Evolutionary conservation across 2,329 filamentous ascomycete species (phyloP).

Genomic region (Trichoderma simmonsii): DNA sequence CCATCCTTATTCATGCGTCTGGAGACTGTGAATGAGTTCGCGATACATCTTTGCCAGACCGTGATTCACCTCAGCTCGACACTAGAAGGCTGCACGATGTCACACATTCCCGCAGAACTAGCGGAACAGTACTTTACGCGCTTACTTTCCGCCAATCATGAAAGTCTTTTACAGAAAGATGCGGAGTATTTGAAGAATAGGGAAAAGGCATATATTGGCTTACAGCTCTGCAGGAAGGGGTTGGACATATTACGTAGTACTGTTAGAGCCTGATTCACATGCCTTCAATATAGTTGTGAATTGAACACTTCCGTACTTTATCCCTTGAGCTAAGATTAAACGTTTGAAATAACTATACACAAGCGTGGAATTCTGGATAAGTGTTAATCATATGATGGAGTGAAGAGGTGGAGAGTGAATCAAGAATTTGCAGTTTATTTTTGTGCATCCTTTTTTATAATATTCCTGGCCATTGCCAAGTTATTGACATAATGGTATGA

Average conservation of each 20-base stretch:
- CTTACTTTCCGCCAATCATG: not conserved
- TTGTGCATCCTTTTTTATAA: not conserved
- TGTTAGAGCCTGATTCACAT: not conserved
- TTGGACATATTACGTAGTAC: not conserved
- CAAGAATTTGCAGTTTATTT: not conserved
- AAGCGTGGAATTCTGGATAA: fast-evolving
- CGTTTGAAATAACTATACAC: not conserved
- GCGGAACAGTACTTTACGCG: not conserved
- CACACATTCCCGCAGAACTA: not conserved
- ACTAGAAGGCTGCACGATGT: not conserved
- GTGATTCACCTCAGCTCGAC: not conserved
- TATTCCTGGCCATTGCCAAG: not conserved
- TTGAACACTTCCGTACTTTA: not conserved
- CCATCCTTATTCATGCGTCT: not conserved
- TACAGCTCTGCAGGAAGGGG: not conserved
- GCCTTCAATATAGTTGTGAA: not conserved
- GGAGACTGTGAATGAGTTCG: not conserved
- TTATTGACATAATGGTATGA: no score
- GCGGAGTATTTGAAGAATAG: not conserved
- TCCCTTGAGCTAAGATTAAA: not conserved
- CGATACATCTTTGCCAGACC: not conserved
- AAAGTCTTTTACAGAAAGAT: not conserved
- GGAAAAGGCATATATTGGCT: not conserved
- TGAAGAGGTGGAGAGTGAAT: not conserved
- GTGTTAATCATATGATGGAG: fast-evolving